Conservation (phyloP, 441 rosid genomes). For the Syzygium malaccense region DNA sequence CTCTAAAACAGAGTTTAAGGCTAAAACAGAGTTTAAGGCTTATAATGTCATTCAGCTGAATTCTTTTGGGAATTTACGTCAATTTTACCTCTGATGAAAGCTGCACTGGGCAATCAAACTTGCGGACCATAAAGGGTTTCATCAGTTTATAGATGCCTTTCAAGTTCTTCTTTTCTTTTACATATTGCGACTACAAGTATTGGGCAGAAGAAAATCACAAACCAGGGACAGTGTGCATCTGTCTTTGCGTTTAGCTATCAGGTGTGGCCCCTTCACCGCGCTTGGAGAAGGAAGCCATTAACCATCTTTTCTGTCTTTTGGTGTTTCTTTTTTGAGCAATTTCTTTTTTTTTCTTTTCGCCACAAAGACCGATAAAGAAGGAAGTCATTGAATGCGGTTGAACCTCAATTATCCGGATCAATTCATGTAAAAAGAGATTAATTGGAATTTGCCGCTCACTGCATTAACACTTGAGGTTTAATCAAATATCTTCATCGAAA, state of each 20-base stretch:
- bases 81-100: no score
- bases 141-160: not conserved
- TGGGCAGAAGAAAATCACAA: not conserved
- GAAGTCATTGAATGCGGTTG: accelerated
- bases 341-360: no score
- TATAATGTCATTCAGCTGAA: no score
- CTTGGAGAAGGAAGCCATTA: not conserved
- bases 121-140: not conserved
- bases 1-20: no score
- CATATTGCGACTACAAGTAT: accelerated
- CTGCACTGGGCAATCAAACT: not conserved
- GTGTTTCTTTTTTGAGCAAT: no score
- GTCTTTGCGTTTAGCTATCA: accelerated
- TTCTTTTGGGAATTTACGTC: no score
- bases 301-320: no score
- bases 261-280: not conserved
- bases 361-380: no score
- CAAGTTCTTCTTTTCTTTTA: not conserved
- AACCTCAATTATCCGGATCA: not conserved
- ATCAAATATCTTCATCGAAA: not conserved
- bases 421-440: not conserved
- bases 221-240: not conserved
- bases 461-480: not conserved
- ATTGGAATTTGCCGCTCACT: accelerated
- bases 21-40: no score